phyloP scores from a whole-genome alignment of 768 basidiomycete species.

The Coprinopsis strossmayeri region DNA sequence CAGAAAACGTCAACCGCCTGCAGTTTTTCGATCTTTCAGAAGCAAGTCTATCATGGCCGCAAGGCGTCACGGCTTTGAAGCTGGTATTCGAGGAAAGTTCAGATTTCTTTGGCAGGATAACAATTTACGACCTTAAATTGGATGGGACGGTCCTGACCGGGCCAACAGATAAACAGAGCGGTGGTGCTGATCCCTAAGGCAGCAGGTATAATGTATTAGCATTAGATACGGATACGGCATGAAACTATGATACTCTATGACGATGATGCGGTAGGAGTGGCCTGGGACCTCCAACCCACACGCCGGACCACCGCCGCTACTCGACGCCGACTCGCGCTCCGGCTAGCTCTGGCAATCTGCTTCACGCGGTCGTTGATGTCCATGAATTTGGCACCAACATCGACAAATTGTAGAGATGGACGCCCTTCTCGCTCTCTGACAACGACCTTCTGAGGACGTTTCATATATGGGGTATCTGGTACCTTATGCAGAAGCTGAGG shows the following conservation, averaged over 20 bases:
- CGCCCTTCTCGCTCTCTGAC: slow-evolving; percentile 37
- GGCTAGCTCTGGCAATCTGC: slow-evolving; percentile 43
- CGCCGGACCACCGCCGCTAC: not conserved
- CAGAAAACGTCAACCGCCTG: slow-evolving; percentile 72
- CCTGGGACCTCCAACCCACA: not conserved
- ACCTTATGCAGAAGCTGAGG: slow-evolving; percentile 32
- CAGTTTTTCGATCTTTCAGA: slow-evolving; percentile 56
- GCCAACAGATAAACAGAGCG: not conserved
- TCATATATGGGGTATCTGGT: slow-evolving; percentile 29
- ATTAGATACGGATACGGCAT: slow-evolving; percentile 1
- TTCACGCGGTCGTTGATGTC: slow-evolving; percentile 46
- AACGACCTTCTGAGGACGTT: slow-evolving; percentile 28
- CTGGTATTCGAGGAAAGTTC: slow-evolving; percentile 77
- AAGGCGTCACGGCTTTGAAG: slow-evolving; percentile 43
- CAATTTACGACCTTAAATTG: slow-evolving; percentile 56
- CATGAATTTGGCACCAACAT: slow-evolving; percentile 68
- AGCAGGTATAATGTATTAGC: slow-evolving; percentile 4
- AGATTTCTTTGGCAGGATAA: slow-evolving; percentile 80
- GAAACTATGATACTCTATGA: slow-evolving; percentile 8
- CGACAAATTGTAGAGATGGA: slow-evolving; percentile 59
- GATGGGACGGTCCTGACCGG: slow-evolving; percentile 23
- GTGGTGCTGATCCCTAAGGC: not conserved
- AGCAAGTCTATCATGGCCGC: slow-evolving; percentile 14
- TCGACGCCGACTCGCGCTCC: slow-evolving; percentile 26
- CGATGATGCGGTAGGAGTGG: not conserved